Evolutionary conservation across 1,284 basidiomycete species (phyloP), one percentile per base, ranked within the genome.

Genomic region (Fomes fomentarius): DNA sequence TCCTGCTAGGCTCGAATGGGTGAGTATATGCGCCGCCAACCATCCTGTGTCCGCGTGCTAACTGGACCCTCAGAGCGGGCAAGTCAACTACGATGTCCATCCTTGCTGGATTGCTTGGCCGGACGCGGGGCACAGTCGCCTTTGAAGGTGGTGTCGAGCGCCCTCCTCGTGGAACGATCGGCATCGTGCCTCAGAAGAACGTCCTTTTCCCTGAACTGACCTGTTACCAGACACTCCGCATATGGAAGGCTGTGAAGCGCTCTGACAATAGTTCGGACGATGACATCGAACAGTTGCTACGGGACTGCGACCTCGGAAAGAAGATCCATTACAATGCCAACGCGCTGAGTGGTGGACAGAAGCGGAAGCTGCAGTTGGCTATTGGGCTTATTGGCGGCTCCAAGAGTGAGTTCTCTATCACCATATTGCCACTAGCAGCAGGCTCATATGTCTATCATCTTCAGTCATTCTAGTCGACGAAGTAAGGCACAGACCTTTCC

Each of bases 101-200:
- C 49, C 72, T 93, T 9, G 86, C 80, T 2, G 82, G 84, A 1
- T 75, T 91, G 1, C 71, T 83, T 11, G 79, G 81, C 3, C 78
- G 77, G 25, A 84, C 82, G 1, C 74, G 77, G 15, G 89, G 90
- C 17, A 71, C 74, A 4, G 76, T 92, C 15, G 74, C 76, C 1
- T 93, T 91, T 63, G 84, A 82, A 58, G 85, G 82, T 30, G 80
- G 80, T 0, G 64, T 68, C 21, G 64, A 74, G 17, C 74, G 69
- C 5, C 84, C 84, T 1, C 76, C 82, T 2, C 80, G 80, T 0
- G 87, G 88, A 2, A 80, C 78, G 0, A 70, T 93, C 15, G 90
- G 91, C 7, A 84, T 93, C 50, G 91, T 92, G 0, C 88, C 88
- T 0, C 91, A 93, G 71, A 91, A 89, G 73, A 91, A 93, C 61